Base-by-base conservation (phyloP, 208 protist species). In the Trypanosoma scelopori region DNA sequence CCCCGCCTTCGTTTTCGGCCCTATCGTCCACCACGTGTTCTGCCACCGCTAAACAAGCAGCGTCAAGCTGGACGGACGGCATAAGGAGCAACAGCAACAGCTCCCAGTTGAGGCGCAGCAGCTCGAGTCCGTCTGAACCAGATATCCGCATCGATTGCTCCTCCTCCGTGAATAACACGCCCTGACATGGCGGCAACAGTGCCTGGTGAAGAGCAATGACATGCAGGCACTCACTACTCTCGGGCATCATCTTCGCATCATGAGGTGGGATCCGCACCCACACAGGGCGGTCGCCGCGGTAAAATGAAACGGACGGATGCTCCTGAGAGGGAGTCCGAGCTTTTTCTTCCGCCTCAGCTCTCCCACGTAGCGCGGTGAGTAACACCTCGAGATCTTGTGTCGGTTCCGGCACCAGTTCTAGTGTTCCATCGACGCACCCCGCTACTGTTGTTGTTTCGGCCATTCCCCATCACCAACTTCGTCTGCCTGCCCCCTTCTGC, bases 21-120 rank as follows among this genome's bases (percentile, higher is more conserved):
- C 2, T 16, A 30, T 61, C 13, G 4, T 43, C 37, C 42, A 28
- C 20, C 62, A 43, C 32, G 22, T 13, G 13, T 49, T 35, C 52
- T 16, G 37, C 42, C 18, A 18, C 51, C n/a, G 25, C 23, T 20
- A 18, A 46, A 27, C 27, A 65, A 32, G 35, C 22, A 37, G 45
- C 27, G 2, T 39, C 52, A 46, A 43, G 15, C 22, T 49, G 58
- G 18, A 74, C 49, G 42, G 61, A 68, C 0, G 85, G 85, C 52
- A 95, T 88, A 11, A 89, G 77, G 22, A 93, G 65, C 4, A 55
- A 70, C 4, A 95, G 59, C 16, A 95, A 71, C 12, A 84, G 41
- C 47, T 64, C 57, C 86, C 89, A 95, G 64, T 90, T 87, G 5
- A 57, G n/a, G 15, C 77, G 81, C 46, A 95, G 66, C 25, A 84